These are phyloP conservation scores for Fraxinus quadrangulata DNA, from an alignment of 257 asterid species.

Conservation along the genomic window DNA sequence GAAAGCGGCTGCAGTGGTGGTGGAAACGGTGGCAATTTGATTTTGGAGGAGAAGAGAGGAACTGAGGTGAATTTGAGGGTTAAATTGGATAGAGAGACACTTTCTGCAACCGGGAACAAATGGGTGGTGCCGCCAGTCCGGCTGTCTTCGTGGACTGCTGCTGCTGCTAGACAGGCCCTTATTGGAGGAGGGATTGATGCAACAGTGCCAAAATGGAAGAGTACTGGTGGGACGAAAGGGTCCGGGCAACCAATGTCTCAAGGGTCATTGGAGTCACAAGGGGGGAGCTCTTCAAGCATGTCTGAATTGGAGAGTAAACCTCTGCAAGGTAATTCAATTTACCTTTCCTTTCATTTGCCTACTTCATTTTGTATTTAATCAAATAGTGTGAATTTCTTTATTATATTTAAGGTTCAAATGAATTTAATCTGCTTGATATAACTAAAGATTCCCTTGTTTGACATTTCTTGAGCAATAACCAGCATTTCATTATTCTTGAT, in stretches of 20 bases:
- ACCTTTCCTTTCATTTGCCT: not conserved
- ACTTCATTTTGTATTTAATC: not conserved
- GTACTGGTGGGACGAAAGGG: conserved; percentile 27
- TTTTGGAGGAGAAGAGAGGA: conserved; percentile 61
- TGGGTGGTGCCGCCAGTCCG: conserved; percentile 38
- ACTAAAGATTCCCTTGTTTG: not conserved
- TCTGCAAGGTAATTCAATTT: conserved; percentile 54
- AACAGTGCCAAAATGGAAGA: conserved; percentile 53
- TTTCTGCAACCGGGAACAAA: conserved; percentile 40
- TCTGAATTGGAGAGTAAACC: conserved; percentile 72
- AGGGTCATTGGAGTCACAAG: conserved; percentile 69
- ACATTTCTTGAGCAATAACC: too few relatives aligned
- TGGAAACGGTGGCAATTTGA: conserved; percentile 36
- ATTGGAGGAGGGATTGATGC: conserved; percentile 43
- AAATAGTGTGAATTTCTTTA: too few relatives aligned
- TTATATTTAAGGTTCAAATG: too few relatives aligned
- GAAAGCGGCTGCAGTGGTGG: conserved; percentile 34
- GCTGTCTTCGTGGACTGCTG: conserved; percentile 31
- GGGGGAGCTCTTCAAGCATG: conserved; percentile 67
- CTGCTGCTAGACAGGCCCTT: conserved; percentile 30
- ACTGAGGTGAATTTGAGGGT: conserved; percentile 62
- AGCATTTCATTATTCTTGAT: too few relatives aligned
- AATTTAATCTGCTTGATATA: not conserved
- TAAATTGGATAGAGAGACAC: conserved; percentile 57
- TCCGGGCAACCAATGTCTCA: conserved; percentile 1